phyloP scores from a whole-genome alignment of 306 rosid species.

The Nissolia schottii region DNA sequence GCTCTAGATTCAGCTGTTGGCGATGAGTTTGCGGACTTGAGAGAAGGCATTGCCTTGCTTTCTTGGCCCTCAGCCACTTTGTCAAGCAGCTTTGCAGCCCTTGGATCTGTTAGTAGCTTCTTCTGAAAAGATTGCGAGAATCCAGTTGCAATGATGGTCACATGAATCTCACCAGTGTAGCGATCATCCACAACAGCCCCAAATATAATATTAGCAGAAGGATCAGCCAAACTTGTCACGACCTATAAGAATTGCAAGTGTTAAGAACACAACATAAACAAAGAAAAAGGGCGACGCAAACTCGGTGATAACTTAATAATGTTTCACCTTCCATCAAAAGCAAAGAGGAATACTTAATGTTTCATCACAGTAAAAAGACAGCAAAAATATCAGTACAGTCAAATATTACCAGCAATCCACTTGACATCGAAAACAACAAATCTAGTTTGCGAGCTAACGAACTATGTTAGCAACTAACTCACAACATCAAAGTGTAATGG shows the following conservation, averaged over 20 bases:
- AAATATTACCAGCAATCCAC: neutral
- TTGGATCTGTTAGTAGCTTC: conserved; percentile 83
- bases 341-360: neutral
- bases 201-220: conserved; percentile 95
- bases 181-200: conserved; percentile 99
- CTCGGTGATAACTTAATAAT: neutral
- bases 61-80: conserved; percentile 61
- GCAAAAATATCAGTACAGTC: neutral
- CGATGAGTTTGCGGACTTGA: conserved; percentile 37
- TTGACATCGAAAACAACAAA: neutral
- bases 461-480: neutral
- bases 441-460: neutral
- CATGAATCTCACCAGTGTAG: conserved; percentile 89
- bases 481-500: neutral
- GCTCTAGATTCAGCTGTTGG: conserved; percentile 51
- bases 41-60: conserved; percentile 50
- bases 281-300: neutral
- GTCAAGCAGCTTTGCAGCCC: conserved; percentile 71
- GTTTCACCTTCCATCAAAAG: neutral
- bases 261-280: neutral
- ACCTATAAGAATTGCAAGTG: conserved; percentile 42
- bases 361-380: neutral
- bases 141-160: conserved; percentile 93
- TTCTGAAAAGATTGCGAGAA: conserved; percentile 93
- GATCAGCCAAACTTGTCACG: conserved; percentile 98